A percentile compares a stretch with the other conserved stretches of the same genome.
phyloP scores from a whole-genome alignment of 2,329 filamentous ascomycete species.

The Didymella pinodella region DNA sequence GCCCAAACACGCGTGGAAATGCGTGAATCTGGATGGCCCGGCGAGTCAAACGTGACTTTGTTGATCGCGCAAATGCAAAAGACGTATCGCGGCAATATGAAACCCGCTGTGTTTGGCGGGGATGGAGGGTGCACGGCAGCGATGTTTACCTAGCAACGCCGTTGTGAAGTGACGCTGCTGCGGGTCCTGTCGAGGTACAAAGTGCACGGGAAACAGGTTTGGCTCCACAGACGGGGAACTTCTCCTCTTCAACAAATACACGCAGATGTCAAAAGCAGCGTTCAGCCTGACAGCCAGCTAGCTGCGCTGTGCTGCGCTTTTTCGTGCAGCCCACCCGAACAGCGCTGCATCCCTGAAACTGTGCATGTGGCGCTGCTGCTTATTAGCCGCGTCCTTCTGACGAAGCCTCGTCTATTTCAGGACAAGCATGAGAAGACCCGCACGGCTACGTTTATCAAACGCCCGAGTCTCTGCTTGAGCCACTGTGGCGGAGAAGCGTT shows the following conservation, averaged over 20 bases:
- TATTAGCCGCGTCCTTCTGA: constrained; percentile 19
- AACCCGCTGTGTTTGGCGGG: constrained; percentile 46
- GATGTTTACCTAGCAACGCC: constrained; percentile 45
- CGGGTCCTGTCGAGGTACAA: constrained; percentile 15
- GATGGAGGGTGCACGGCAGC: constrained; percentile 25
- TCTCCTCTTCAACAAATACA: constrained; percentile 14
- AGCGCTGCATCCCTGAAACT: constrained; percentile 19
- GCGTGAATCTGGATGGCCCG: constrained; percentile 22
- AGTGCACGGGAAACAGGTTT: constrained; percentile 3
- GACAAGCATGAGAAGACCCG: constrained; percentile 18
- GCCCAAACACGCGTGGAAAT: constrained; percentile 24
- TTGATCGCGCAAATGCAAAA: constrained; percentile 28
- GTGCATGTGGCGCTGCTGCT: constrained; percentile 18
- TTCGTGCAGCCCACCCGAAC: constrained; percentile 22
- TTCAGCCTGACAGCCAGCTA: constrained; percentile 19
- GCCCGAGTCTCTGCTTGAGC: constrained; percentile 5
- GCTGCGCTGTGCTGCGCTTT: constrained; percentile 14
- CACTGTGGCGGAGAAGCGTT: background rate
- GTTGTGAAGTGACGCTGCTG: constrained; percentile 24
- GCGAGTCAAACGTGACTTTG: constrained; percentile 28
- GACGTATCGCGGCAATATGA: constrained; percentile 32
- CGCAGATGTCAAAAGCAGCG: constrained; percentile 7
- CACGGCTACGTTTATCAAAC: constrained; percentile 8
- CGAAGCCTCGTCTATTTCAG: constrained; percentile 22
- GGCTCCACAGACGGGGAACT: constrained; percentile 18